Base-by-base conservation (phyloP, 257 asterid species). In the Primulina eburnea region DNA sequence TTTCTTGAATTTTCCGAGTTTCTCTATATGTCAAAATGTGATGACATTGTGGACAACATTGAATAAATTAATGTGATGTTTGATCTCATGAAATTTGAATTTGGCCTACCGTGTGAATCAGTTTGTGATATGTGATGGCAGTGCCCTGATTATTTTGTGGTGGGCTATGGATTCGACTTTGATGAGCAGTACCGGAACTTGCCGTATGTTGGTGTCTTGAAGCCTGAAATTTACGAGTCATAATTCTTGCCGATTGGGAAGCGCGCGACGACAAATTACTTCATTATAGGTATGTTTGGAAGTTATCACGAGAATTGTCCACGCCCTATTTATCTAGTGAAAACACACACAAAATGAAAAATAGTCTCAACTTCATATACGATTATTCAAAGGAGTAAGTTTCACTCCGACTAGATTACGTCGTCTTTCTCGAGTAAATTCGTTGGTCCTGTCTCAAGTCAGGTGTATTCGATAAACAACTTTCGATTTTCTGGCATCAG, bases 141-240 rank as follows among this genome's bases (percentile, higher is more conserved):
- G 53, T 43, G 53, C 53, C 53, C n/a, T 43, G 53, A 43, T 43
- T 60, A 75, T 63, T 93, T 90, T 50, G 95, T 93, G 56, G 97
- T 93, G 77, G 99, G 99, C 72, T 93, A 89, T 73, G 99, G 99
- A 17, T 59, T 90, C 62, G 99, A 93, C 79, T 87, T 82, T 65
- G 91, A 83, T 2, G 99, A 90, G 85, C 75, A 64, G 73, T 93
- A 90, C 80, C 79, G 99, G 79, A 93, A 93, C 86, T 85, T 90
- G 84, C 95, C 99, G 16, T 89, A 78, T 68, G 80, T 89, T 70
- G 99, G 96, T 16, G 83, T 87, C 17, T 73, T 90, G 84, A 90
- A 89, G 88, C 94, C 98, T 56, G 95, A 90, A 62, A 26, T 90
- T 59, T 86, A 87, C 86, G 56, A 77, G 67, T 82, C 78, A 82